Conservation (phyloP, 1,139 yeast genomes). For the Meyerozyma elateridarum region DNA sequence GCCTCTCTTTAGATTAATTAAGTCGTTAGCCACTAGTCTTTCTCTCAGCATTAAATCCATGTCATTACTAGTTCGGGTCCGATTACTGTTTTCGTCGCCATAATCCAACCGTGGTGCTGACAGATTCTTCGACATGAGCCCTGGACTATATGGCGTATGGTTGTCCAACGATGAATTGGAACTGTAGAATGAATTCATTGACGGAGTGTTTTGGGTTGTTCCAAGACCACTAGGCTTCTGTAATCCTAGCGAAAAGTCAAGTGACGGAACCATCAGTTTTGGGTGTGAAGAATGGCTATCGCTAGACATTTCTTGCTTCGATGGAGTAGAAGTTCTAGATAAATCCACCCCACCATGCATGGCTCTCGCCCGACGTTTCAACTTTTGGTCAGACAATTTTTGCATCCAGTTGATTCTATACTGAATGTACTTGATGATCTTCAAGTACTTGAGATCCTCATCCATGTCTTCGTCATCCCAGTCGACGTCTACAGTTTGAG, state of each 20-base stretch:
- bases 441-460: constrained; percentile 44
- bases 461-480: constrained; percentile 51
- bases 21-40: constrained; percentile 3
- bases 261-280: neutral
- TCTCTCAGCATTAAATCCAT: no score
- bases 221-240: neutral
- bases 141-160: constrained; percentile 1
- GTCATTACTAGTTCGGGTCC: no score
- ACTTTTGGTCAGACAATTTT: constrained; percentile 1
- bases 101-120: constrained; percentile 1
- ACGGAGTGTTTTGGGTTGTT: neutral
- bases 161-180: neutral
- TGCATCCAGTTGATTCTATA: constrained; percentile 24
- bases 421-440: constrained; percentile 39
- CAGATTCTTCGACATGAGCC: neutral
- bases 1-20: constrained; percentile 1
- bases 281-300: no score
- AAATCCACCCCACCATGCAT: neutral
- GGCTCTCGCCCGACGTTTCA: constrained; percentile 3
- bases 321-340: neutral
- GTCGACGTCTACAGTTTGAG: constrained; percentile 27
- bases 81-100: neutral
- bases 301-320: no score
- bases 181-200: constrained; percentile 1
- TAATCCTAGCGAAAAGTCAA: neutral